These are phyloP conservation scores for Rhamnella rubrinervis DNA, from an alignment of 331 rosid species.

Conservation along the genomic window DNA sequence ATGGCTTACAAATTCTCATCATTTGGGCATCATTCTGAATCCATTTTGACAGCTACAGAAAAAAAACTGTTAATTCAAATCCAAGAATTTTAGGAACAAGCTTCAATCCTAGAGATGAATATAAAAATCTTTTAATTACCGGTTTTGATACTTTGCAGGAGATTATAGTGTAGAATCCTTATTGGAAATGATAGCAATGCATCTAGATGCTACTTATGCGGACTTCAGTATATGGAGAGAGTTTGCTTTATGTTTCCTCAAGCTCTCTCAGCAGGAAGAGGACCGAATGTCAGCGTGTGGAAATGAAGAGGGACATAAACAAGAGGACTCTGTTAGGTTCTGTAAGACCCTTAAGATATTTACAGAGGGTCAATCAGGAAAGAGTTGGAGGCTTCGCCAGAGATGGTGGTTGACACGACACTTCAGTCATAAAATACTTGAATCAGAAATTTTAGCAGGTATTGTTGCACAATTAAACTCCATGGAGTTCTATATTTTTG, in stretches of 20 bases:
- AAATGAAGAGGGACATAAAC: conserved; percentile 22
- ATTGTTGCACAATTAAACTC: conserved; percentile 2
- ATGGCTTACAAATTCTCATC: no score
- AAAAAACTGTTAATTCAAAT: no score
- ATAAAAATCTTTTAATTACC: not conserved
- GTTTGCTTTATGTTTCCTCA: conserved; percentile 63
- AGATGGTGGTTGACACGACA: conserved; percentile 77
- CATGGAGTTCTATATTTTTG: not conserved
- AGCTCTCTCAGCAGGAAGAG: conserved; percentile 45
- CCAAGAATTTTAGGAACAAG: no score
- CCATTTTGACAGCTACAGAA: no score
- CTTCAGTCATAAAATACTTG: conserved; percentile 45
- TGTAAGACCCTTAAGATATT: conserved; percentile 48
- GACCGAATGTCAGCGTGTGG: conserved; percentile 57
- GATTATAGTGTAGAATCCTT: conserved; percentile 54
- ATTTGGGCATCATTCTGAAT: no score
- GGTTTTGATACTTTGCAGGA: conserved; percentile 51
- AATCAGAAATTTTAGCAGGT: conserved; percentile 60
- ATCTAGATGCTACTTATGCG: conserved; percentile 73
- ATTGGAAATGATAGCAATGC: conserved; percentile 69
- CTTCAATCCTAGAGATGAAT: not conserved
- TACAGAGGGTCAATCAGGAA: conserved; percentile 43
- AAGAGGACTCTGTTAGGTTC: conserved; percentile 15
- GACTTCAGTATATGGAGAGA: conserved; percentile 58
- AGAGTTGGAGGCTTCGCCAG: conserved; percentile 68